Evolutionary conservation across 2,329 filamentous ascomycete genomes (phyloP).

Genomic region (Cyanodermella asteris): DNA sequence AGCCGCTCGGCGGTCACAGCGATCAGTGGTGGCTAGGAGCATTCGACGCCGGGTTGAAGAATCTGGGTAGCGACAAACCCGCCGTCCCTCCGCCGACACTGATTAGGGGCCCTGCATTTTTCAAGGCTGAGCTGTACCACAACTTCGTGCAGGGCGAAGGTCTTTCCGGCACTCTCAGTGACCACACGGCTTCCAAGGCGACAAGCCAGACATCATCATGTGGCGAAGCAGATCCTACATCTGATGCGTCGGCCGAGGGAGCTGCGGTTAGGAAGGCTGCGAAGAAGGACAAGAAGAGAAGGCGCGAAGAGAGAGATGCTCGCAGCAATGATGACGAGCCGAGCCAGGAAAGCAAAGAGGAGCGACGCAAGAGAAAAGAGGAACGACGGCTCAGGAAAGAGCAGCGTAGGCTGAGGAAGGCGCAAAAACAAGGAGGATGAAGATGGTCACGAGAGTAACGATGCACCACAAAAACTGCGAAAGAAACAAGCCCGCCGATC

Average conservation of each 20-base stretch:
- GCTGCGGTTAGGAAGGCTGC: conserved; percentile 6
- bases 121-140: conserved; percentile 45
- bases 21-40: conserved; percentile 97
- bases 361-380: conserved; percentile 3
- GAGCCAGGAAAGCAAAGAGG: conserved; percentile 7
- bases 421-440: conserved; percentile 16
- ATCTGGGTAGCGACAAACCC: conserved; percentile 21
- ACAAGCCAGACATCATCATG: not conserved
- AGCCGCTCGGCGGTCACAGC: conserved; percentile 35
- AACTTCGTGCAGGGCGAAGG: conserved; percentile 68
- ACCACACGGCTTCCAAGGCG: conserved; percentile 6
- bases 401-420: conserved; percentile 2
- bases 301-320: conserved; percentile 10
- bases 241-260: conserved; percentile 3
- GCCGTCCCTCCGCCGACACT: not conserved
- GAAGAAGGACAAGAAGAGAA: conserved; percentile 11
- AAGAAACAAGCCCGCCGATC: too few relatives aligned
- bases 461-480: conserved; percentile 9
- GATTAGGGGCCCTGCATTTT: conserved; percentile 23
- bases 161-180: conserved; percentile 45
- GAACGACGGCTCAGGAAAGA: conserved; percentile 1
- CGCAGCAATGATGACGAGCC: conserved; percentile 9
- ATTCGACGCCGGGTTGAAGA: conserved; percentile 63
- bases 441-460: conserved; percentile 37
- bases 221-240: conserved; percentile 1